Evolutionary conservation across 2,329 filamentous ascomycete species (phyloP), one percentile per base, ranked within the genome.

Genomic region (Aspergillus fructus): DNA sequence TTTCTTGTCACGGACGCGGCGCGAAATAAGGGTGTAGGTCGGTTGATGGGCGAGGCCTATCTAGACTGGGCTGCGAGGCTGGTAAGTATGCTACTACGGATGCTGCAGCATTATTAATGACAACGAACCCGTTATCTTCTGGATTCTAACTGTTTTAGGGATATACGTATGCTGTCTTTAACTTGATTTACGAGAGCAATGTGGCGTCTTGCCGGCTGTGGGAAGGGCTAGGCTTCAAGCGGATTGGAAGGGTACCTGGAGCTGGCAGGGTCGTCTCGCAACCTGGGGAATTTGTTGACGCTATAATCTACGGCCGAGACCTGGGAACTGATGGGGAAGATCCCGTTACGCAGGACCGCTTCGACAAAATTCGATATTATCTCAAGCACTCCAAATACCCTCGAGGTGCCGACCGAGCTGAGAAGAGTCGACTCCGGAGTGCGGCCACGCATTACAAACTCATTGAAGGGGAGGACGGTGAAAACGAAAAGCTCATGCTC

Each of bases 321-420:
- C 70, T 82, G 23, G 81, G 78, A 61, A 76, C 79, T 39, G 88
- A 91, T 67, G 84, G 83, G 67, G 91, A 94, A 71, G 90, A 94
- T 73, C 88, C 90, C 72, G 89, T 93, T 68, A 93, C 89, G 74
- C 93, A 97, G 80, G 93, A 97, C 79, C 90, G 94, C 66, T 97
- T 97, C 81, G 93, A 97, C 81, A 97, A 97, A 82, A 97, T 97
- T 73, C 89, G 93, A 70, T 97, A 90, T 81, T 97, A 97, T 77
- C 86, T 97, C 71, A 96, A 96, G 77, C 91, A 93, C 74, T 89
- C 89, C 70, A 91, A 93, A 74, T 97, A 99, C 74, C 94, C 94
- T 59, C 88, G 89, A 68, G 93, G 93, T 61, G 93, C 93, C 71
- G 92, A 97, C 80, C 86, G 93, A 58, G 93, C 93, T 56, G 94